A percentile compares a stretch with the other conserved stretches of the same genome.
These are phyloP conservation scores for Saturnispora diversa DNA, from an alignment of 805 yeast species.

Conservation along the genomic window DNA sequence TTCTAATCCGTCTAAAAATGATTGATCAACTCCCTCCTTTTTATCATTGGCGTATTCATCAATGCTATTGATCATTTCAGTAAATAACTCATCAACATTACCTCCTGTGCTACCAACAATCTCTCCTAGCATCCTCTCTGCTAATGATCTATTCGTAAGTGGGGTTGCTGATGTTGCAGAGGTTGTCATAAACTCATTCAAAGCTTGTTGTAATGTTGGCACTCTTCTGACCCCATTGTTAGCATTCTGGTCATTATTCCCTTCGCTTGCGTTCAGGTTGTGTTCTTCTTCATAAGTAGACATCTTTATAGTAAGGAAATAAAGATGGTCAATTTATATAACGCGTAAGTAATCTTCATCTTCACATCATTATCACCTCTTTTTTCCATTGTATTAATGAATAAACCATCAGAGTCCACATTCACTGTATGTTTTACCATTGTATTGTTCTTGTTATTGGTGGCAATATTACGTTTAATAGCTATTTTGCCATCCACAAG, in stretches of 20 bases:
- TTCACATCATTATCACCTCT: background rate
- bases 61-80: conserved; percentile 1
- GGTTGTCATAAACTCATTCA: conserved; percentile 11
- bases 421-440: conserved; percentile 17
- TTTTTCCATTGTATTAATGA: background rate
- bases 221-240: background rate
- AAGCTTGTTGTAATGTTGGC: conserved; percentile 15
- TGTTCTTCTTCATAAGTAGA: conserved; percentile 21
- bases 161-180: conserved; percentile 3
- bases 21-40: conserved; percentile 51
- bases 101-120: conserved; percentile 5
- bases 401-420: background rate
- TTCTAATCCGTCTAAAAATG: conserved; percentile 68
- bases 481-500: conserved; percentile 21
- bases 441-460: conserved; percentile 10
- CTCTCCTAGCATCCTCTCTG: conserved; percentile 6
- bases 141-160: background rate
- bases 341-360: background rate
- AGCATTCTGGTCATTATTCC: background rate
- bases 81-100: conserved; percentile 1
- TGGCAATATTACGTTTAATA: conserved; percentile 16
- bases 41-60: conserved; percentile 2
- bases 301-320: conserved; percentile 8
- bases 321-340: background rate
- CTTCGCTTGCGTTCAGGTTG: conserved; percentile 7